Evolutionary conservation across 371 early-diverging fungal species (phyloP), one percentile per base, ranked within the genome.

Genomic region (Mortierella sp.): DNA sequence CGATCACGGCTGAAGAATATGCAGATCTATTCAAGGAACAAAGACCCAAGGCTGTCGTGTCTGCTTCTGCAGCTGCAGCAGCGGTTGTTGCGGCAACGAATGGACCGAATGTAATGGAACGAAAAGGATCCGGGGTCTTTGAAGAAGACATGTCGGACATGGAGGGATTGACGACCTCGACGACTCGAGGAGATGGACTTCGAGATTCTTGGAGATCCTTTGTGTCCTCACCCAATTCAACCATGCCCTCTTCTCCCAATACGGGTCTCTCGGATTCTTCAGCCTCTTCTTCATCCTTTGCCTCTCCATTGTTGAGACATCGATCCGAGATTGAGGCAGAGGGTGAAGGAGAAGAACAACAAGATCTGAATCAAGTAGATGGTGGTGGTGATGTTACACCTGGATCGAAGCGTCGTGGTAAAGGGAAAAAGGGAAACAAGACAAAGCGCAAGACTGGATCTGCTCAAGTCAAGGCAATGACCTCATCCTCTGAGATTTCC

Each of bases 131-230:
- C 9, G 37, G 9, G 37, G 75, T 63, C 0, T 50, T 62, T 1
- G 73, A 66, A 26, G 79, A 77, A 57, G 72, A 77, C 64, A 77
- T 77, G 79, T 77, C 79, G 9, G 79, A 77, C 25, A 77, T 72
- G 66, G 73, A 77, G 64, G 61, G 72, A 18, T 37, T 69, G 21
- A 69, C 68, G 19, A 66, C 70, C 3, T 66, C 65, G 29, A 72
- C 72, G 6, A 66, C 68, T 12, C 72, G 62, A 18, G 64, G 68
- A 0, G 26, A 26, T 26, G 53, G 23, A 19, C 53, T 19, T 19
- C 23, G 23, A 9, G 53, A 26, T 9, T 52, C 66, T 0, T 77
- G 79, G 79, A 43, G 69, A 7, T 77, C 79, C 1, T 77, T 77
- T 60, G 73, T 77, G 19, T 77, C 79, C 7, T 77, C 79, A 11